phyloP scores from a whole-genome alignment of 768 basidiomycete genomes.

The Candolleomyces aberdarensis region DNA sequence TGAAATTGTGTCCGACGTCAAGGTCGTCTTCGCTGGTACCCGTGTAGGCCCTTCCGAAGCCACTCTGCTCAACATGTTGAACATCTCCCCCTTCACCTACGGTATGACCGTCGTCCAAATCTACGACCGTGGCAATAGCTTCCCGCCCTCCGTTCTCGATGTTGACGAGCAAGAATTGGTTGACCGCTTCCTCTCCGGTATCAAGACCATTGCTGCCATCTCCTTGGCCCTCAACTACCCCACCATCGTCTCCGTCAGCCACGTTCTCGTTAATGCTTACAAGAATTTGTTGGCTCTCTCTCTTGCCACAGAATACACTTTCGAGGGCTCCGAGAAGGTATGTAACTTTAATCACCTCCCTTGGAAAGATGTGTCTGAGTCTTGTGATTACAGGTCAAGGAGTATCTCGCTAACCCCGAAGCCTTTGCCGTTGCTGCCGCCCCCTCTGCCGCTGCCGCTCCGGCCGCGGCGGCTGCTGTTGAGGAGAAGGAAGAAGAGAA shows the following conservation, averaged over 20 bases:
- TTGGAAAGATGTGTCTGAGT: background rate
- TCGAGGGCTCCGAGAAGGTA: conserved; percentile 93
- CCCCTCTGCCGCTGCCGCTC: conserved; percentile 50
- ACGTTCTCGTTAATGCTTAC: conserved; percentile 98
- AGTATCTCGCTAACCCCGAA: conserved; percentile 95
- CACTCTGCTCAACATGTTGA: conserved; percentile 98
- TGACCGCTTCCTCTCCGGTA: conserved; percentile 86
- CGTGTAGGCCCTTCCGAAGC: conserved; percentile 98
- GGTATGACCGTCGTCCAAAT: conserved; percentile 99
- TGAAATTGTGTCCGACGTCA: conserved; percentile 96
- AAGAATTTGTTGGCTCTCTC: conserved; percentile 95
- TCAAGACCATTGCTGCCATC: conserved; percentile 94
- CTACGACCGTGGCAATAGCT: conserved; percentile 90
- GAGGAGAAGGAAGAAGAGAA: conserved; percentile 82
- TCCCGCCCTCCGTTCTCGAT: conserved; percentile 88
- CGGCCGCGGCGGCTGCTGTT: conserved; percentile 55
- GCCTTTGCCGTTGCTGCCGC: conserved; percentile 89
- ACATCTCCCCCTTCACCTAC: conserved; percentile 99
- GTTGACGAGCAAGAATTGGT: conserved; percentile 89
- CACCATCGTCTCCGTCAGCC: conserved; percentile 88
- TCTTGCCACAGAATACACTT: conserved; percentile 89
- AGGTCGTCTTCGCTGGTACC: conserved; percentile 88
- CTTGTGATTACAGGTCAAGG: conserved; percentile 68
- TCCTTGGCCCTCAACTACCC: conserved; percentile 96
- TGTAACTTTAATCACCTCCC: conserved; percentile 14